phyloP scores from a whole-genome alignment of 306 rosid genomes.

The Cucurbita maxima region DNA sequence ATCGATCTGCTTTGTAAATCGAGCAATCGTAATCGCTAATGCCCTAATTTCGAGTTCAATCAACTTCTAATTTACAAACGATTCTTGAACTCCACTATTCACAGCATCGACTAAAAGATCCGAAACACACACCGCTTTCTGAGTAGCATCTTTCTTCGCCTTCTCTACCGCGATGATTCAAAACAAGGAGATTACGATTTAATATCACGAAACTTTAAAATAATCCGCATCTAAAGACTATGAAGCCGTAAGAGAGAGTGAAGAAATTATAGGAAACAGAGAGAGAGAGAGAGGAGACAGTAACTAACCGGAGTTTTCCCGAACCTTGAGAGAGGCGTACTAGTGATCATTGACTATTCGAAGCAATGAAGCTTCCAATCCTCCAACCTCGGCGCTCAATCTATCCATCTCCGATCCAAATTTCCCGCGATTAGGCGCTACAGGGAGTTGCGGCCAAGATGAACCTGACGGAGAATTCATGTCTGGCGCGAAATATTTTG shows the following conservation, averaged over 20 bases:
- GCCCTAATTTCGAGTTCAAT: constrained; percentile 71
- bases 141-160: constrained; percentile 57
- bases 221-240: not conserved
- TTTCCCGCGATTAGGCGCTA: constrained; percentile 14
- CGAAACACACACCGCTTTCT: constrained; percentile 40
- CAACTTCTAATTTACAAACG: constrained; percentile 59
- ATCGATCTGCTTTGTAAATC: constrained; percentile 73
- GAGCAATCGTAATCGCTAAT: constrained; percentile 34
- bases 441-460: constrained; percentile 4
- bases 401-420: constrained; percentile 8
- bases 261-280: not conserved
- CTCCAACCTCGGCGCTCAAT: constrained; percentile 21
- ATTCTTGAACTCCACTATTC: constrained; percentile 60
- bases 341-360: constrained; percentile 35
- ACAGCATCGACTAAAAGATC: constrained; percentile 73
- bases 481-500: not conserved
- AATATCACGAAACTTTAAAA: not conserved
- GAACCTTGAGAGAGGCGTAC: constrained; percentile 31
- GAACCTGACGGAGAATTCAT: not conserved
- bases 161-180: constrained; percentile 28
- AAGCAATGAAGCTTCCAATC: constrained; percentile 38
- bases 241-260: not conserved
- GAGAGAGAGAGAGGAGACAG: not conserved
- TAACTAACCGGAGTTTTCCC: constrained; percentile 35
- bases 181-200: not conserved